Evolutionary conservation across 306 rosid genomes (phyloP).

Genomic region (Sicyos edulis): DNA sequence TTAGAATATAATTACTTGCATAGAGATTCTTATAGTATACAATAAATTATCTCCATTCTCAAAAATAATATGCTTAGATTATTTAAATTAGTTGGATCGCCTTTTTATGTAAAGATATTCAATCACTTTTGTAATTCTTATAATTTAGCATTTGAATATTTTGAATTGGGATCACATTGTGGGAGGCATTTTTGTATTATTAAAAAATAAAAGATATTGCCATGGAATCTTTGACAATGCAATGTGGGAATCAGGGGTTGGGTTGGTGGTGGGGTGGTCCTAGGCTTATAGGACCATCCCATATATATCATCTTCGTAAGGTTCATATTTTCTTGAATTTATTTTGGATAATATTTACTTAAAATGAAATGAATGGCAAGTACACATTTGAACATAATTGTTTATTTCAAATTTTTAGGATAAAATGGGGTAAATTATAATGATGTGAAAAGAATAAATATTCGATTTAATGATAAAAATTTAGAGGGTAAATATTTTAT

Average conservation of each 20-base stretch:
- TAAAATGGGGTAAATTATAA: neutral
- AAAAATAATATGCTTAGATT: neutral
- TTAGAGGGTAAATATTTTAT: too few species aligned
- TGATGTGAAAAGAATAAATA: too few species aligned
- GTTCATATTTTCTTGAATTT: neutral
- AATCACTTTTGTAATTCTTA: neutral
- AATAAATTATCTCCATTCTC: neutral
- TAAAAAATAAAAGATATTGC: neutral
- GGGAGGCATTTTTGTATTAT: neutral
- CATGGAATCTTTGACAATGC: slow-evolving; percentile 7
- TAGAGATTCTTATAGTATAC: slow-evolving; percentile 2
- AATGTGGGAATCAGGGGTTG: slow-evolving; percentile 13
- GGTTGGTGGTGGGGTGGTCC: slow-evolving; percentile 19
- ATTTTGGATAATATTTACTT: neutral
- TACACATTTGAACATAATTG: neutral
- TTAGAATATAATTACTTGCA: neutral
- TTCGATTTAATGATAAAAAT: too few species aligned
- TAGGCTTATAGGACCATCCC: neutral
- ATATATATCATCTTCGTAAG: slow-evolving; percentile 8
- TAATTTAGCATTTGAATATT: neutral
- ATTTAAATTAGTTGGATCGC: neutral
- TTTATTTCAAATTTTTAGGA: neutral
- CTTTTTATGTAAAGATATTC: neutral
- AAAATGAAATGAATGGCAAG: neutral
- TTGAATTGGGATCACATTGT: neutral